phyloP scores from a whole-genome alignment of 1,139 yeast genomes.

The Blastobotrys aristatus region DNA sequence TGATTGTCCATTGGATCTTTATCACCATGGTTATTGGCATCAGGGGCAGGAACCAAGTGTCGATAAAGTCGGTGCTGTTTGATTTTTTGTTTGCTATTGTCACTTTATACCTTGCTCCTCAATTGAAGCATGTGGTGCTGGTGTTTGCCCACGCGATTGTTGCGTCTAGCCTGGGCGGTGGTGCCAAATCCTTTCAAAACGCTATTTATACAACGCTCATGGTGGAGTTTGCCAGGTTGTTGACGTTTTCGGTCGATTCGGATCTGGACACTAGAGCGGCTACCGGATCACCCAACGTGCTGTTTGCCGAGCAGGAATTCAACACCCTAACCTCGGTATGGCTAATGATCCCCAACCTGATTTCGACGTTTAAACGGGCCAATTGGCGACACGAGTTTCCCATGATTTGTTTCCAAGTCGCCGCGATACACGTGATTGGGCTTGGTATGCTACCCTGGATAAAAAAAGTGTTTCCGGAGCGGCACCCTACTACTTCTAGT shows the following conservation, averaged over 20 bases:
- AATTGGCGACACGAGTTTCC: constrained; percentile 32
- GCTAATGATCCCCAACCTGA: constrained; percentile 22
- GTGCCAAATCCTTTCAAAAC: constrained; percentile 29
- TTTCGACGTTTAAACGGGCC: constrained; percentile 24
- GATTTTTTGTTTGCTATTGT: constrained; percentile 21
- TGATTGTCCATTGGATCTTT: constrained; percentile 28
- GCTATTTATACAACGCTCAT: constrained; percentile 33
- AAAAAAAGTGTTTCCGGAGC: constrained; percentile 27
- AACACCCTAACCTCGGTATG: constrained; percentile 26
- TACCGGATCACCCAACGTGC: background rate
- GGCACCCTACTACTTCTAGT: background rate
- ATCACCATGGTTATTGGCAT: constrained; percentile 18
- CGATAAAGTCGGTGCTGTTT: background rate
- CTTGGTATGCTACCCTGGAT: constrained; percentile 28
- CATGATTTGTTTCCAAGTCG: constrained; percentile 24
- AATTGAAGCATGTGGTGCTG: constrained; percentile 24
- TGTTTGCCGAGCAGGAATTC: constrained; percentile 4
- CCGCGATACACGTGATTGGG: constrained; percentile 31
- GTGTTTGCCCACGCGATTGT: constrained; percentile 36
- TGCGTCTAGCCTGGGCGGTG: constrained; percentile 35
- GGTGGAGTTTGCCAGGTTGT: constrained; percentile 4
- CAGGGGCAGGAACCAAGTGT: background rate
- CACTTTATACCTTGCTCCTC: constrained; percentile 26
- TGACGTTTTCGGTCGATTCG: background rate
- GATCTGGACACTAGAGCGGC: background rate